These are phyloP conservation scores for Aspergillus sergii DNA, from an alignment of 2,329 filamentous ascomycete species.

Conservation along the genomic window DNA sequence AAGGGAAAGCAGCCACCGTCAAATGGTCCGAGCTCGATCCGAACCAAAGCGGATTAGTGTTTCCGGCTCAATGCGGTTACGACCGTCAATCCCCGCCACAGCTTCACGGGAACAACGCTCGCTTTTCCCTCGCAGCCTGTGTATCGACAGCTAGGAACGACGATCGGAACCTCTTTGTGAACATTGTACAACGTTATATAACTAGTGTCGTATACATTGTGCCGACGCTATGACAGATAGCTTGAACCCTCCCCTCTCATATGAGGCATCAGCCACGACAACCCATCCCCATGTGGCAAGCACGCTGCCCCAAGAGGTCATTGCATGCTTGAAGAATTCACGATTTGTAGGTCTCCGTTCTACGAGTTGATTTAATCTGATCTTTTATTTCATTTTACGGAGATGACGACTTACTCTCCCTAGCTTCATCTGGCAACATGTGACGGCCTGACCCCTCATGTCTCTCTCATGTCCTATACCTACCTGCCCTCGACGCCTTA, in stretches of 20 bases:
- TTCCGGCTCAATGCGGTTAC: conserved; percentile 3
- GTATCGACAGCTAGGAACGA: background rate
- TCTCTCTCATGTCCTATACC: conserved; percentile 99
- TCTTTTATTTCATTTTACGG: background rate
- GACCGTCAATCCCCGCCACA: conserved; percentile 1
- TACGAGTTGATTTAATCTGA: conserved; percentile 7
- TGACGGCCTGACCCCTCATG: conserved; percentile 78
- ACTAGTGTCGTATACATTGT: background rate
- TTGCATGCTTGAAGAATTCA: conserved; percentile 89
- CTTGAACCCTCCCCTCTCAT: conserved; percentile 70
- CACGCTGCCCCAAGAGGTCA: conserved; percentile 78
- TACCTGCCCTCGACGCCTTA: conserved; percentile 81
- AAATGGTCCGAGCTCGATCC: background rate
- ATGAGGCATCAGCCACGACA: conserved; percentile 73
- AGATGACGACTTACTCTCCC: conserved; percentile 15
- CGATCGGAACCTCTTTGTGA: background rate
- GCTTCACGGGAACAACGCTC: background rate
- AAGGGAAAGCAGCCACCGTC: background rate
- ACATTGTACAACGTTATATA: background rate
- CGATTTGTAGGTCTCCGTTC: conserved; percentile 70
- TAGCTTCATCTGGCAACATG: conserved; percentile 96
- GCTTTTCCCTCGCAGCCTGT: background rate
- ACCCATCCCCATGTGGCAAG: conserved; percentile 70
- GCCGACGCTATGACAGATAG: conserved; percentile 42
- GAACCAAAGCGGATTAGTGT: background rate